A percentile compares a stretch with the other conserved stretches of the same genome.
phyloP scores from a whole-genome alignment of 78 protist genomes.

The Dictyostelium intermedium region DNA sequence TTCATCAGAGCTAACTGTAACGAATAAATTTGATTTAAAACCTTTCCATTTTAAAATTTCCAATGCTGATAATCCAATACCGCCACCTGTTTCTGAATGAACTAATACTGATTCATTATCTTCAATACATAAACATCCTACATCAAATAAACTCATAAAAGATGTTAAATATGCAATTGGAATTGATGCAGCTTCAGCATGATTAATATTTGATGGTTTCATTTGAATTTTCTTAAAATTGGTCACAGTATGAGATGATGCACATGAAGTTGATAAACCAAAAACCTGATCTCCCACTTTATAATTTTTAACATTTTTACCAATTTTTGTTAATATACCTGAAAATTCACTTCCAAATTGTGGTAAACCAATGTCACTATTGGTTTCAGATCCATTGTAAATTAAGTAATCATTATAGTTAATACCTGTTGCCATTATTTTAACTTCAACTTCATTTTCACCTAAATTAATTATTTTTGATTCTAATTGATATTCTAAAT shows the following conservation, averaged over 20 bases:
- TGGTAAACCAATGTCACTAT: not conserved
- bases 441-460: conserved; percentile 26
- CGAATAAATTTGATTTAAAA: not conserved
- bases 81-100: conserved; percentile 3
- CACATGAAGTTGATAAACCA: not conserved
- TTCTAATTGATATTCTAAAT: not conserved
- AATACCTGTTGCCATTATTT: conserved; percentile 29
- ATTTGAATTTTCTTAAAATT: not conserved
- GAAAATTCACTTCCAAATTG: not conserved
- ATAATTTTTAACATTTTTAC: not conserved
- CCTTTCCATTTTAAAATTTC: conserved; percentile 80
- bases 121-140: not conserved
- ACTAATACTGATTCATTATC: not conserved
- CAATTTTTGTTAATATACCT: conserved; percentile 1
- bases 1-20: not conserved
- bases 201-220: not conserved
- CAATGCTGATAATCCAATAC: conserved; percentile 61
- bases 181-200: conserved; percentile 7
- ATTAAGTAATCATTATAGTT: conserved; percentile 40
- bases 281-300: not conserved
- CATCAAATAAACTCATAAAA: not conserved
- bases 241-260: not conserved
- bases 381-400: conserved; percentile 11
- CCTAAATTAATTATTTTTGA: not conserved
- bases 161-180: not conserved